Evolutionary conservation across 1,284 basidiomycete genomes (phyloP).

Genomic region (Sporisorium graminicola): DNA sequence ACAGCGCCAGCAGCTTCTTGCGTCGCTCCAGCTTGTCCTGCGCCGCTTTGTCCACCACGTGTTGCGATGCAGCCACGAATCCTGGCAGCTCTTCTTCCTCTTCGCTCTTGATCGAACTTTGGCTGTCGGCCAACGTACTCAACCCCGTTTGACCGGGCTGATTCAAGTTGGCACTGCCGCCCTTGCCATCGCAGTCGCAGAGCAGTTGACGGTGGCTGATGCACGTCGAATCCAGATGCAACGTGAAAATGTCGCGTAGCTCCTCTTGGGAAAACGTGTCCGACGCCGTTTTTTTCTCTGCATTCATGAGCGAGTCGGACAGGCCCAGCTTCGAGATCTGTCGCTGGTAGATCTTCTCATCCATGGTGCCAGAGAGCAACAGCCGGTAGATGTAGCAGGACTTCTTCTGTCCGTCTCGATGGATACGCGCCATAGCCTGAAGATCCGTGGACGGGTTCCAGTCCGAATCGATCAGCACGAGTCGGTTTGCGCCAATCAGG

Average conservation of each 20-base stretch:
- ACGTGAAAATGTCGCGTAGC: conserved; percentile 83
- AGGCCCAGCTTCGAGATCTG: conserved; percentile 96
- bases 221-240: conserved; percentile 83
- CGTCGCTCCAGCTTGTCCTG: conserved; percentile 75
- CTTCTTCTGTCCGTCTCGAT: conserved; percentile 86
- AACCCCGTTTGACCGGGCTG: background rate
- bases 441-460: conserved; percentile 91
- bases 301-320: conserved; percentile 73
- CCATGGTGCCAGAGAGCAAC: conserved; percentile 72
- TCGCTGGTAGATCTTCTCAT: conserved; percentile 74
- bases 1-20: conserved; percentile 82
- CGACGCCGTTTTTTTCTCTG: conserved; percentile 50
- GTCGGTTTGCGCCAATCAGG: conserved; percentile 93
- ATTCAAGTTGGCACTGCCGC: conserved; percentile 19
- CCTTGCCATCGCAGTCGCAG: conserved; percentile 64
- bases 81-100: conserved; percentile 40
- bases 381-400: conserved; percentile 90
- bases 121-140: conserved; percentile 2
- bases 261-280: conserved; percentile 63
- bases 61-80: conserved; percentile 57
- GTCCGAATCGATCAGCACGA: conserved; percentile 88
- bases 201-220: conserved; percentile 81
- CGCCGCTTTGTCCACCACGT: conserved; percentile 28
- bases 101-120: conserved; percentile 24
- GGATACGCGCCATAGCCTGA: conserved; percentile 96